Evolutionary conservation across 1,139 yeast genomes (phyloP).

Genomic region (Nadsonia starkeyi-henricii): DNA sequence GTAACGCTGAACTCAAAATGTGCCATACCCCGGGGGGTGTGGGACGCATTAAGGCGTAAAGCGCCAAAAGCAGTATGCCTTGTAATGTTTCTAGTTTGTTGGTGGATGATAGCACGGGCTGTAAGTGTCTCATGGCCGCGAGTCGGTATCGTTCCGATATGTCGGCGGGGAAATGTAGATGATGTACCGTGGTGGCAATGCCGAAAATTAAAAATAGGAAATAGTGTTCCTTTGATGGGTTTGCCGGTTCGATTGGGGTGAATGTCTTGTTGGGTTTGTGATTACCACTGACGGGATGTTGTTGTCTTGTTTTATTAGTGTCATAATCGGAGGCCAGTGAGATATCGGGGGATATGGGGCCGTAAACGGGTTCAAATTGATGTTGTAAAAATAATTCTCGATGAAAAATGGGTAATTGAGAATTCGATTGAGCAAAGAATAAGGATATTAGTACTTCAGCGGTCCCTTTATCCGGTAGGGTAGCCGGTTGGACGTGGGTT

Average conservation of each 20-base stretch:
- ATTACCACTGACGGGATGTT: slow-evolving; percentile 31
- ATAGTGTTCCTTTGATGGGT: slow-evolving; percentile 27
- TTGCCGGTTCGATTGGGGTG: slow-evolving; percentile 1
- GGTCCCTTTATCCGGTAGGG: slow-evolving; percentile 53
- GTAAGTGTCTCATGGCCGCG: slow-evolving; percentile 51
- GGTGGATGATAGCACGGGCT: slow-evolving; percentile 40
- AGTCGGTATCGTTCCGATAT: slow-evolving; percentile 60
- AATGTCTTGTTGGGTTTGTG: background rate
- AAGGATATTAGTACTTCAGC: slow-evolving; percentile 56
- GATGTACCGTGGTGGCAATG: slow-evolving; percentile 63
- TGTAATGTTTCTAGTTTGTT: slow-evolving; percentile 62
- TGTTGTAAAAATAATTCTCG: slow-evolving; percentile 56
- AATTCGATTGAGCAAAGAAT: slow-evolving; percentile 65
- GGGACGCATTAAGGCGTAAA: slow-evolving; percentile 43
- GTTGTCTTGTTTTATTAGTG: too few species aligned
- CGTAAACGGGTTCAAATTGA: slow-evolving; percentile 69
- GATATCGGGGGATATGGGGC: slow-evolving; percentile 40
- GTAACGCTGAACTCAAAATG: slow-evolving; percentile 62
- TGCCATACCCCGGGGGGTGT: slow-evolving; percentile 86
- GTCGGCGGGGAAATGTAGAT: slow-evolving; percentile 51
- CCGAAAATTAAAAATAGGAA: slow-evolving; percentile 69
- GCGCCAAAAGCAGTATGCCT: slow-evolving; percentile 51
- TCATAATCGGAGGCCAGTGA: slow-evolving; percentile 53
- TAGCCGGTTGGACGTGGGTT: slow-evolving; percentile 33
- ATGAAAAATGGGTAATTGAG: slow-evolving; percentile 72